Conservation (phyloP, 208 protist species). For the Crithidia acanthocephali region DNA sequence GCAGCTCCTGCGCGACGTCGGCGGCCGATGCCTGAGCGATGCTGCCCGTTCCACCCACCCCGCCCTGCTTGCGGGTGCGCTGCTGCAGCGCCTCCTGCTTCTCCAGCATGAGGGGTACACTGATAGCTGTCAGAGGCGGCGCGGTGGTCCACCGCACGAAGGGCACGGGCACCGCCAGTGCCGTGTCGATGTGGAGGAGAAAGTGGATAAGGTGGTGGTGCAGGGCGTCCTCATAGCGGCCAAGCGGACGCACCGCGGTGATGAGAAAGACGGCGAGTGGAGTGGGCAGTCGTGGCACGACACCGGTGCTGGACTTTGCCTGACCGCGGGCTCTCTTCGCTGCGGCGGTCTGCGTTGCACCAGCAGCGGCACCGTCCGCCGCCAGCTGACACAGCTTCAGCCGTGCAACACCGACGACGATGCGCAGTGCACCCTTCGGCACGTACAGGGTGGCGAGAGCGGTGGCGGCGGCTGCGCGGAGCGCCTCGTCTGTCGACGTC, state of each 20-base stretch:
- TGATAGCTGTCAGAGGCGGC: conserved; percentile 74
- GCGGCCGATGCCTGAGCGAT: conserved; percentile 53
- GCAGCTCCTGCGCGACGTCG: conserved; percentile 56
- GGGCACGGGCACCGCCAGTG: conserved; percentile 60
- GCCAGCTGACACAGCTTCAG: conserved; percentile 71
- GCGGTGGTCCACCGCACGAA: conserved; percentile 58
- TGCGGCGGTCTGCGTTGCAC: background rate
- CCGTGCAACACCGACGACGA: conserved; percentile 75
- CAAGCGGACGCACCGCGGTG: conserved; percentile 53
- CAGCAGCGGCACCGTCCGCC: background rate
- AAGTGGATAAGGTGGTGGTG: conserved; percentile 84
- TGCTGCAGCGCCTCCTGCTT: conserved; percentile 54
- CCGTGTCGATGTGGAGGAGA: conserved; percentile 52
- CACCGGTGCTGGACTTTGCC: too few species aligned
- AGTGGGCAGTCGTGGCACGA: conserved; percentile 70
- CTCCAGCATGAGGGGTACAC: conserved; percentile 81
- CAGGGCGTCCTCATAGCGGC: conserved; percentile 53
- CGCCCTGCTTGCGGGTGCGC: conserved; percentile 28
- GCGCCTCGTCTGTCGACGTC: conserved; percentile 56
- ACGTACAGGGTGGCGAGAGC: conserved; percentile 55
- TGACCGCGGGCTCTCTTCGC: too few species aligned
- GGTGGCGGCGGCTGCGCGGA: conserved; percentile 57
- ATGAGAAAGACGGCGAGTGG: conserved; percentile 74
- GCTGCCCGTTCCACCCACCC: background rate
- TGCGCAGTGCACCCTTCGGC: conserved; percentile 52